Conservation (phyloP, 495 filamentous ascomycete genomes). For the Neurospora sp. region DNA sequence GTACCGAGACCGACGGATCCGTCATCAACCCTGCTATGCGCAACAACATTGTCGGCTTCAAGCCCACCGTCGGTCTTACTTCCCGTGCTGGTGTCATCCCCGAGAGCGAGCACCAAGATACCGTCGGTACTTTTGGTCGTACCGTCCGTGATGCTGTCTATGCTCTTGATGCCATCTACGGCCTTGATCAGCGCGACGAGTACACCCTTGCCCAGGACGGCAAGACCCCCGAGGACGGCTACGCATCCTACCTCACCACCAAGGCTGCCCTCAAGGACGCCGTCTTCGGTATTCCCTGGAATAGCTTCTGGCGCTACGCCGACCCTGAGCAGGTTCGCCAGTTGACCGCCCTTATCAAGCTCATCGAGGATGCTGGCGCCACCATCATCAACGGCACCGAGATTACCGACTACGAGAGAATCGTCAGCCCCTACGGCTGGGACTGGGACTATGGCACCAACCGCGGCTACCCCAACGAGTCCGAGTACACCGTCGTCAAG, state of each 20-base stretch:
- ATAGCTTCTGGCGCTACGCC: constrained; percentile 54
- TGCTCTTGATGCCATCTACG: constrained; percentile 55
- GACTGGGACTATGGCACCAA: constrained; percentile 62
- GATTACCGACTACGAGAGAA: constrained; percentile 48
- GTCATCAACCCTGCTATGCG: constrained; percentile 62
- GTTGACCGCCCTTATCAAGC: constrained; percentile 41
- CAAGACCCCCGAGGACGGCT: constrained; percentile 42
- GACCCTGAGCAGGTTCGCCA: constrained; percentile 40
- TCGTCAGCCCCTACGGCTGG: constrained; percentile 55
- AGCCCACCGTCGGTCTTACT: constrained; percentile 62
- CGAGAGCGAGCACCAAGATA: constrained; percentile 55
- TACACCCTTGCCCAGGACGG: constrained; percentile 44
- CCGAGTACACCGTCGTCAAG: constrained; percentile 62
- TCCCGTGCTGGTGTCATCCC: constrained; percentile 54
- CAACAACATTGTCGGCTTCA: constrained; percentile 51
- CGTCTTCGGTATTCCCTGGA: constrained; percentile 61
- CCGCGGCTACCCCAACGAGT: constrained; percentile 56
- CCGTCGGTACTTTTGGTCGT: constrained; percentile 54
- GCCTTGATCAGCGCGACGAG: constrained; percentile 29
- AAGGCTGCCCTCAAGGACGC: constrained; percentile 48
- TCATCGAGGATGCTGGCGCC: constrained; percentile 52
- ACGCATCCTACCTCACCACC: constrained; percentile 42
- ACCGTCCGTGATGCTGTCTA: constrained; percentile 59
- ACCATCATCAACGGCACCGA: constrained; percentile 63
- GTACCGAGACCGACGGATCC: constrained; percentile 63